These are phyloP conservation scores for Linderniella brevidens DNA, from an alignment of 257 asterid genomes.

Conservation along the genomic window DNA sequence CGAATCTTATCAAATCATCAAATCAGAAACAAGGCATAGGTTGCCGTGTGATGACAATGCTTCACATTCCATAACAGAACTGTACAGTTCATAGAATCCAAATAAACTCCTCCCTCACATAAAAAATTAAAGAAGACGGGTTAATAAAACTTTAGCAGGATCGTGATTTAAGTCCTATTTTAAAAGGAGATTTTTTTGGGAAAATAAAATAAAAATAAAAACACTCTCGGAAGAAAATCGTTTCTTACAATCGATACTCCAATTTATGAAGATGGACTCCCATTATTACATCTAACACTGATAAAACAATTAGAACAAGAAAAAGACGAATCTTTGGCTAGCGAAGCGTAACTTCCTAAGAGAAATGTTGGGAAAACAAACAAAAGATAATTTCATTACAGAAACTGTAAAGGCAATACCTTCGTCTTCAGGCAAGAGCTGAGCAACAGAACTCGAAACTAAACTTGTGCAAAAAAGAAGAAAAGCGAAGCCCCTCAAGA, in stretches of 20 bases:
- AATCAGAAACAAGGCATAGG: slow-evolving; percentile 2
- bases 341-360: background rate
- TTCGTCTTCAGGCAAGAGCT: slow-evolving; percentile 36
- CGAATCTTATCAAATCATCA: background rate
- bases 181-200: too few species aligned
- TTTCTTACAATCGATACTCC: too few species aligned
- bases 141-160: background rate
- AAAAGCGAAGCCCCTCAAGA: too few species aligned
- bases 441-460: slow-evolving; percentile 23
- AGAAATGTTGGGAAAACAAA: background rate
- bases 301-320: too few species aligned
- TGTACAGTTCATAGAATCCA: background rate
- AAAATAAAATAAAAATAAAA: too few species aligned
- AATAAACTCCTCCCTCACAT: background rate
- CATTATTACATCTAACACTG: too few species aligned
- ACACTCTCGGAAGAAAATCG: too few species aligned
- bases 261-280: too few species aligned
- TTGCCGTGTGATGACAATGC: slow-evolving; percentile 5
- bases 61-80: background rate
- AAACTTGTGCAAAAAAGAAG: slow-evolving; percentile 11
- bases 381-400: background rate
- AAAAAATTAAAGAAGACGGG: background rate
- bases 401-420: slow-evolving; percentile 10
- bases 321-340: background rate
- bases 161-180: too few species aligned